These are phyloP conservation scores for Vaccinium corymbosum DNA, from an alignment of 148 eudicot species.

Conservation along the genomic window DNA sequence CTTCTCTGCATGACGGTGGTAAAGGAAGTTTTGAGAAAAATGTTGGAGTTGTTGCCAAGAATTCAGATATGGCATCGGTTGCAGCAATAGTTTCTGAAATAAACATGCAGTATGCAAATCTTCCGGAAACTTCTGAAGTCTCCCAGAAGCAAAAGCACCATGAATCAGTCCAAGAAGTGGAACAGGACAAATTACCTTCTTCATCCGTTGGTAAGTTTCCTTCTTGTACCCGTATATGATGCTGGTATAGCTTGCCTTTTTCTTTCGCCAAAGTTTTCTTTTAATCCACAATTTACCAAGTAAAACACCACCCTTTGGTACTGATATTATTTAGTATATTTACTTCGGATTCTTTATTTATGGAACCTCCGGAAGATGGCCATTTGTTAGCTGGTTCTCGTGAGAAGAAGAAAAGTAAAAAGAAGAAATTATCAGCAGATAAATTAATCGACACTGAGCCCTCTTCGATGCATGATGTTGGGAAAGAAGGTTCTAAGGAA, in stretches of 20 bases:
- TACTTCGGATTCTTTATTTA: conserved; percentile 16
- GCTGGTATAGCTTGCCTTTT: neutral
- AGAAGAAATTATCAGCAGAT: conserved; percentile 12
- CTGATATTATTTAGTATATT: neutral
- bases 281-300: neutral
- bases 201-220: conserved; percentile 19
- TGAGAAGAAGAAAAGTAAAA: conserved; percentile 18
- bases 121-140: neutral
- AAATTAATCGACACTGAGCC: conserved; percentile 8
- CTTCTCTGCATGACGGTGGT: conserved; percentile 5
- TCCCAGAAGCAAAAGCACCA: conserved; percentile 5
- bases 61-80: conserved; percentile 13
- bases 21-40: conserved; percentile 12
- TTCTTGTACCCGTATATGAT: neutral
- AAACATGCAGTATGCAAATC: conserved; percentile 11
- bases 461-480: neutral
- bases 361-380: conserved; percentile 14
- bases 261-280: neutral
- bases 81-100: conserved; percentile 12
- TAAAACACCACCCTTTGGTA: neutral
- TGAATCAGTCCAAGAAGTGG: conserved; percentile 14
- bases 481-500: conserved; percentile 15
- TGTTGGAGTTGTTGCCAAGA: conserved; percentile 12
- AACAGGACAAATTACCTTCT: neutral
- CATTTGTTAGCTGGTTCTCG: conserved; percentile 9